Evolutionary conservation across 371 early-diverging fungal genomes (phyloP).

Genomic region (Lichtheimia corymbifera): DNA sequence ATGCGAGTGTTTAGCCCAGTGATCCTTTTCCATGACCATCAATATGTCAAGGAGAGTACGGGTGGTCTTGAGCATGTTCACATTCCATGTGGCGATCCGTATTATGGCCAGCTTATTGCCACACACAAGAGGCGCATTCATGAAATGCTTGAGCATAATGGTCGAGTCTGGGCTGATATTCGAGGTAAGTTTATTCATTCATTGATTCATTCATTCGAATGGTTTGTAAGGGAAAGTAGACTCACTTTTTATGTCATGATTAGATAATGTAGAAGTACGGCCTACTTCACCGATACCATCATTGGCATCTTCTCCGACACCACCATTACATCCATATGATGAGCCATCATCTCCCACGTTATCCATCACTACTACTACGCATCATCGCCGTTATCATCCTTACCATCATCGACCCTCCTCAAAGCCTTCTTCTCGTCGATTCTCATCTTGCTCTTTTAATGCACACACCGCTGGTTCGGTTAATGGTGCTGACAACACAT

Average conservation of each 20-base stretch:
- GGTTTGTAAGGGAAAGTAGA: neutral
- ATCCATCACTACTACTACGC: neutral
- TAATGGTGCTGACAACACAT: slow-evolving; percentile 7
- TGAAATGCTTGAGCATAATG: slow-evolving; percentile 36
- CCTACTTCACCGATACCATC: slow-evolving; percentile 18
- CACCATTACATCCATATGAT: slow-evolving; percentile 24
- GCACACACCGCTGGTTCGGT: slow-evolving; percentile 15
- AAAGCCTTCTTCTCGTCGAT: slow-evolving; percentile 2
- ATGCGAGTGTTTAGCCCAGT: slow-evolving; percentile 37
- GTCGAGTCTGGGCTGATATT: slow-evolving; percentile 33
- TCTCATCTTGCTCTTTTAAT: slow-evolving; percentile 1
- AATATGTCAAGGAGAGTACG: slow-evolving; percentile 28
- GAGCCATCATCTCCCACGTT: slow-evolving; percentile 14
- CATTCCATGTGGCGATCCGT: slow-evolving; percentile 35
- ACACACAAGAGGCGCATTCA: slow-evolving; percentile 30
- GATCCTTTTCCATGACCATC: slow-evolving; percentile 43
- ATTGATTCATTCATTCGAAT: neutral
- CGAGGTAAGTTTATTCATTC: slow-evolving; percentile 13
- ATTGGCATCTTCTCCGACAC: slow-evolving; percentile 24
- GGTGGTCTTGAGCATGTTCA: slow-evolving; percentile 33
- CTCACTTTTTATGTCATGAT: neutral
- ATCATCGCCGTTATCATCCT: slow-evolving; percentile 6
- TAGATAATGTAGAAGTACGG: neutral
- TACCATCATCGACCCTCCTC: slow-evolving; percentile 1
- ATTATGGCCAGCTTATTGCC: slow-evolving; percentile 29